These are phyloP conservation scores for Verticillium nonalfalfae DNA, from an alignment of 2,329 filamentous ascomycete genomes.

Conservation along the genomic window DNA sequence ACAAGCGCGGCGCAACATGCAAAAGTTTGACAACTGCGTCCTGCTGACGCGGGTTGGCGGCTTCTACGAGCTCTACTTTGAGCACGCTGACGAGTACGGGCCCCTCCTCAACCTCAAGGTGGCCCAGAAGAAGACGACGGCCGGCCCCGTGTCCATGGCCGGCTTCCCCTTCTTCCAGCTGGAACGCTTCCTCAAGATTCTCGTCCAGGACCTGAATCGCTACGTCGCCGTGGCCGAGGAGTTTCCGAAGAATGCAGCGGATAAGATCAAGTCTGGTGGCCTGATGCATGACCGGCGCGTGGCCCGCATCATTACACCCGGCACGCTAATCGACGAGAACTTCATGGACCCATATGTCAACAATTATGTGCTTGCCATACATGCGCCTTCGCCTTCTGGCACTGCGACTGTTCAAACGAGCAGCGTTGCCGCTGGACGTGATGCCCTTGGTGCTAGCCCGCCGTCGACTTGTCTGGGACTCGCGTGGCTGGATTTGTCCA, in stretches of 20 bases:
- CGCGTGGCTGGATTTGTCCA: constrained; percentile 92
- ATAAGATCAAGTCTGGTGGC: constrained; percentile 68
- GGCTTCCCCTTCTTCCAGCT: constrained; percentile 93
- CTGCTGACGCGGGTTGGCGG: constrained; percentile 86
- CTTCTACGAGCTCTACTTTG: constrained; percentile 97
- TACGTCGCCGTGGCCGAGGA: constrained; percentile 95
- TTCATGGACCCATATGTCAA: constrained; percentile 94
- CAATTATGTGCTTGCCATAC: constrained; percentile 83
- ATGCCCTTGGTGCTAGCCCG: constrained; percentile 5
- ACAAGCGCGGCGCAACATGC: constrained; percentile 84
- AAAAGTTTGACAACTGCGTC: constrained; percentile 84
- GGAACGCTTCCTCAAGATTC: constrained; percentile 84
- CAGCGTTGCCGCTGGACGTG: background rate
- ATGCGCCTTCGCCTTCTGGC: constrained; percentile 32
- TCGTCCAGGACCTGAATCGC: constrained; percentile 85
- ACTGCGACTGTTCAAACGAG: background rate
- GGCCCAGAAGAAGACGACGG: constrained; percentile 66
- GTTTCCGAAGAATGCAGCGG: constrained; percentile 66
- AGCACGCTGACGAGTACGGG: constrained; percentile 85
- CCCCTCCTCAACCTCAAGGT: constrained; percentile 85
- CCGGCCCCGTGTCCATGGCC: constrained; percentile 80
- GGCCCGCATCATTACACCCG: constrained; percentile 83
- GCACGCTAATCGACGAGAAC: constrained; percentile 93
- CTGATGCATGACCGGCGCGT: constrained; percentile 81
- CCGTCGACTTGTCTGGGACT: constrained; percentile 55